Conservation (phyloP, 2,329 filamentous ascomycete species). For the Didymella lethalis region DNA sequence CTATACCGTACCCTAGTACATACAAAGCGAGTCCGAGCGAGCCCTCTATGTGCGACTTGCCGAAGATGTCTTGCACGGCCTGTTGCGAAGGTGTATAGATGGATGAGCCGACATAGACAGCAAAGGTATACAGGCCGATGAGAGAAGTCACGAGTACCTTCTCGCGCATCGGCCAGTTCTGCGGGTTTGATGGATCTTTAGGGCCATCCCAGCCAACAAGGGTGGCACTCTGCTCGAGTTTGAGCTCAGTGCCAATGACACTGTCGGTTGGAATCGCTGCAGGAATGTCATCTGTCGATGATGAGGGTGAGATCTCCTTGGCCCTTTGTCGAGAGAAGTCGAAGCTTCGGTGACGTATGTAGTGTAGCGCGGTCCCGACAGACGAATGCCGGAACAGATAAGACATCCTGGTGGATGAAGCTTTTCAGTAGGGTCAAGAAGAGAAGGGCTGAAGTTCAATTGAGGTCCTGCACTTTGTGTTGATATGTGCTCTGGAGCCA, state of each 20-base stretch:
- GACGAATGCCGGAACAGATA: constrained; percentile 33
- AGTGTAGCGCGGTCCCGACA: constrained; percentile 29
- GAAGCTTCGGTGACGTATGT: constrained; percentile 32
- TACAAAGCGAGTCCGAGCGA: constrained; percentile 68
- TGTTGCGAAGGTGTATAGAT: constrained; percentile 57
- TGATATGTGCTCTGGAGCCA: not conserved
- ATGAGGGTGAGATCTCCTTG: constrained; percentile 28
- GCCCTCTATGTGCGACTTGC: constrained; percentile 60
- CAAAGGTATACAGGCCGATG: constrained; percentile 64
- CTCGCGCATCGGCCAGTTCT: constrained; percentile 46
- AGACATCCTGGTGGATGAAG: constrained; percentile 24
- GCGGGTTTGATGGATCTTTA: constrained; percentile 46
- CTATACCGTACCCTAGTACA: constrained; percentile 67
- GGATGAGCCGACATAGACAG: constrained; percentile 61
- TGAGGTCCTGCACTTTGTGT: not conserved
- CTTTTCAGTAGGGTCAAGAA: not conserved
- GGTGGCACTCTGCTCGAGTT: constrained; percentile 34
- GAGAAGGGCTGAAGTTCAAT: not conserved
- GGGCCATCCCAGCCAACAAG: constrained; percentile 53
- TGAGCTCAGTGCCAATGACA: constrained; percentile 29
- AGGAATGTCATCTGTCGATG: constrained; percentile 32
- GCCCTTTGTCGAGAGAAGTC: constrained; percentile 28
- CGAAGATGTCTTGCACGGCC: constrained; percentile 61
- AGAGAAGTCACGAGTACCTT: constrained; percentile 45
- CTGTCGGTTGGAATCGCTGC: constrained; percentile 22